Evolutionary conservation across 148 eudicot species (phyloP), one percentile per base, ranked within the genome.

Genomic region (Chenopodium berlandieri): DNA sequence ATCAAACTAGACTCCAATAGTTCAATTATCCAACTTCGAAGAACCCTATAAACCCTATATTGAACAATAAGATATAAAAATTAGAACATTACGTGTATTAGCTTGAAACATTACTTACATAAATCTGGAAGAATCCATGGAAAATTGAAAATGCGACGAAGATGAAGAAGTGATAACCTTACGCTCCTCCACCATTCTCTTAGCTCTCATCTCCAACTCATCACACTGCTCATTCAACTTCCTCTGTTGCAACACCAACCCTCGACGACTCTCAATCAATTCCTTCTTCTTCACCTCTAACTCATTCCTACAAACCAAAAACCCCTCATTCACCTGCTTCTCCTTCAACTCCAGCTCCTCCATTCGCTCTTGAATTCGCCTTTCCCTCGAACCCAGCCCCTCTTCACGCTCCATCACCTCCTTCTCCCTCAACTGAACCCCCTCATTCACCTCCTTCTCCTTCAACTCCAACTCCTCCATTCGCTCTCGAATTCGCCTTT

Each of bases 261-360:
- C 40, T 65, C 72, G 58, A 25, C 30, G 7, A 37, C 67, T 17
- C 32, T 77, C 48, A 63, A 20, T 20, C 50, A 77, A 34, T 34
- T 44, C 60, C 40, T 65, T 10, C 40, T 66, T 68, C 80, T 78
- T 78, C 52, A 66, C 7, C 44, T 47, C 27, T 25, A 78, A 6
- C 7, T 65, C 40, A 4, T 78, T 19, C 20, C 58, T 34, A 64
- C 80, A 78, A 44, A 27, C 80, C 58, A 10, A 14, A 23, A 44
- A 78, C 60, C 68, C 80, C 80, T 66, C 71, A 54, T 78, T 69
- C 6, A 47, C 80, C 30, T 32, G 20, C 31, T 66, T 78, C 73
- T 47, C 60, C 60, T 27, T 78, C 73, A 16, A 44, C 63, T 67
- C 63, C 46, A 67, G 20, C 80, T 31, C 73, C 63, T 47, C 32